Evolutionary conservation across 2,329 filamentous ascomycete species (phyloP).

Genomic region (Mycosphaerelloides madeirae): DNA sequence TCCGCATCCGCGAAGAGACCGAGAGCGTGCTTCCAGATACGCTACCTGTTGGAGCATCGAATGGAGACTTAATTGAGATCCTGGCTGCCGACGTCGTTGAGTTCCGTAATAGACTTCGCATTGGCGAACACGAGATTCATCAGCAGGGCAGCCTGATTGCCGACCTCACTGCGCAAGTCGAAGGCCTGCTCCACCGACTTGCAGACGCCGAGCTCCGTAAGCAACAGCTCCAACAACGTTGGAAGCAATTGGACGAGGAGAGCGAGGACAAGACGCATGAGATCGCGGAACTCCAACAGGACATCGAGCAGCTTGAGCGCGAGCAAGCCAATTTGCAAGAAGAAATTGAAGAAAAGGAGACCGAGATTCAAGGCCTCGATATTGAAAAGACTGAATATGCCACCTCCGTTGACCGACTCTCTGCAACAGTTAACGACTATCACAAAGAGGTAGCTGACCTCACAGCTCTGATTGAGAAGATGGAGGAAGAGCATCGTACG

Average conservation of each 20-base stretch:
- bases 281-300: conserved; percentile 36
- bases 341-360: conserved; percentile 22
- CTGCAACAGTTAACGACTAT: conserved; percentile 37
- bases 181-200: conserved; percentile 38
- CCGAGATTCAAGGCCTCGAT: conserved; percentile 20
- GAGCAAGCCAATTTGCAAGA: conserved; percentile 24
- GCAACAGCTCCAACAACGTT: conserved; percentile 34
- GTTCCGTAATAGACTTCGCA: conserved; percentile 35
- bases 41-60: conserved; percentile 35
- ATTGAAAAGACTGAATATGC: conserved; percentile 33
- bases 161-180: conserved; percentile 36
- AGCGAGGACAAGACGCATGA: conserved; percentile 36
- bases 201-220: conserved; percentile 34
- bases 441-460: conserved; percentile 36
- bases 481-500: conserved; percentile 38
- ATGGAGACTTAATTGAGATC: conserved; percentile 37
- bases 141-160: conserved; percentile 26
- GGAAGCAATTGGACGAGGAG: conserved; percentile 34
- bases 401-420: conserved; percentile 35
- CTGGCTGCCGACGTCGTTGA: conserved; percentile 31
- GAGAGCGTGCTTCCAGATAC: conserved; percentile 39
- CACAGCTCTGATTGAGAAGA: conserved; percentile 34
- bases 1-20: conserved; percentile 36
- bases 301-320: conserved; percentile 31
- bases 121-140: conserved; percentile 33